A percentile compares a stretch with the other conserved stretches of the same genome.
phyloP scores from a whole-genome alignment of 768 basidiomycete species.

The Boletus rubropictus region DNA sequence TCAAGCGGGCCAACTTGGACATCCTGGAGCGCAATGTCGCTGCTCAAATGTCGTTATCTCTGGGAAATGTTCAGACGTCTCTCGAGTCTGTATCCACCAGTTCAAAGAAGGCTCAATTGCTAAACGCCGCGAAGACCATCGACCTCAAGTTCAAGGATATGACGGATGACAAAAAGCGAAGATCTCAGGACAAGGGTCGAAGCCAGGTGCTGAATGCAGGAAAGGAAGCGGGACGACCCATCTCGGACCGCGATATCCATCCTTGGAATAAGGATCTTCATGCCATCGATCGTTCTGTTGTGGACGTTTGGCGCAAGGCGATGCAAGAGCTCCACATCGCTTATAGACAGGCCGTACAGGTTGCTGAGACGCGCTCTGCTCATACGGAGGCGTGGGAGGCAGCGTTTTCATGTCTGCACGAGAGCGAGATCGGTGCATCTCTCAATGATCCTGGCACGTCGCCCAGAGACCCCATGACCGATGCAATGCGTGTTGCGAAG shows the following conservation, averaged over 20 bases:
- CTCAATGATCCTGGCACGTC: slow-evolving; percentile 29
- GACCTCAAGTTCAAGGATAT: slow-evolving; percentile 14
- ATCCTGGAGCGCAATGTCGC: slow-evolving; percentile 61
- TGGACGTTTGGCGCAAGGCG: slow-evolving; percentile 36
- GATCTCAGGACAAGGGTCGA: slow-evolving; percentile 8
- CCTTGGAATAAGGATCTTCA: slow-evolving; percentile 22
- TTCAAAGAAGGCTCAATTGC: slow-evolving; percentile 14
- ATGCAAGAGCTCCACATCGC: slow-evolving; percentile 33
- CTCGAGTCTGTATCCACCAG: slow-evolving; percentile 28
- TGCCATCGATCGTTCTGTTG: slow-evolving; percentile 29
- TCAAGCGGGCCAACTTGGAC: slow-evolving; percentile 59
- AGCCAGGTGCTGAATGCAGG: slow-evolving; percentile 11
- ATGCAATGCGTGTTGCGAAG: slow-evolving; percentile 49
- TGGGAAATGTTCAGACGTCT: slow-evolving; percentile 28
- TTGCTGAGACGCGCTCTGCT: slow-evolving; percentile 47
- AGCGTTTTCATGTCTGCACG: slow-evolving; percentile 47
- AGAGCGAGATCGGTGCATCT: slow-evolving; percentile 38
- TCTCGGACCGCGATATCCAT: slow-evolving; percentile 26
- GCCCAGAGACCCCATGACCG: slow-evolving; percentile 39
- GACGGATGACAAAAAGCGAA: not conserved
- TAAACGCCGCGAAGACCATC: slow-evolving; percentile 8
- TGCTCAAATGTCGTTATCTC: slow-evolving; percentile 41
- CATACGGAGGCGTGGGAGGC: slow-evolving; percentile 59
- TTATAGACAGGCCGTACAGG: slow-evolving; percentile 36
- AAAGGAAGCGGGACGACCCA: slow-evolving; percentile 15